These are phyloP conservation scores for Olyra latifolia DNA, from an alignment of 176 grass and related monocot species.

Conservation along the genomic window DNA sequence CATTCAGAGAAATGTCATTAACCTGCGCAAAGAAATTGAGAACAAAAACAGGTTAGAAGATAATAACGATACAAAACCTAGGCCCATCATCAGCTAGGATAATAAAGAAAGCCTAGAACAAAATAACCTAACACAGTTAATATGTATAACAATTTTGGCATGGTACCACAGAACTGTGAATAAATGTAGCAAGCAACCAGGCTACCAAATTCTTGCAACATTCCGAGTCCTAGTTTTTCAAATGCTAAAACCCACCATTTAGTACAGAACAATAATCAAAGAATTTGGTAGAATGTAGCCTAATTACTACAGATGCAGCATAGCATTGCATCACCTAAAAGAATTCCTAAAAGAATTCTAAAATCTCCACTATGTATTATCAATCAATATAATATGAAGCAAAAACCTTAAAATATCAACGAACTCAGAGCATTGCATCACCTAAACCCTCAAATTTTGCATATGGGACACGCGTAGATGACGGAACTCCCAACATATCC, in stretches of 20 bases:
- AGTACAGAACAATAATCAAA: background rate
- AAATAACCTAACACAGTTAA: background rate
- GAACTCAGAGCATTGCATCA: background rate
- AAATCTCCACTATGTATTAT: no score
- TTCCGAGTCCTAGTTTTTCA: background rate
- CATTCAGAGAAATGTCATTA: slow-evolving; percentile 58
- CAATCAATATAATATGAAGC: background rate
- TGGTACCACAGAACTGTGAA: background rate
- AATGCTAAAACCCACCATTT: background rate
- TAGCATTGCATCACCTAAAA: no score
- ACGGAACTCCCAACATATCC: background rate
- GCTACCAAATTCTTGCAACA: background rate
- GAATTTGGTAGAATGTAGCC: background rate
- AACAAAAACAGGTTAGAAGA: background rate
- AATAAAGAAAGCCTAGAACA: background rate
- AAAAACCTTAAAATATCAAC: background rate
- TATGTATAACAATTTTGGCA: background rate
- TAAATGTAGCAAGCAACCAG: background rate
- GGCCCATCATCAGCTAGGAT: no score
- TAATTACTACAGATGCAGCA: background rate
- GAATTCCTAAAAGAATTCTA: no score
- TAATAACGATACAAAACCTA: background rate
- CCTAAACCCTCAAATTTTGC: background rate
- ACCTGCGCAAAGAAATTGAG: slow-evolving; percentile 38
- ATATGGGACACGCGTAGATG: background rate